These are phyloP conservation scores for Solanum bukasovii DNA, from an alignment of 257 asterid species.

Conservation along the genomic window DNA sequence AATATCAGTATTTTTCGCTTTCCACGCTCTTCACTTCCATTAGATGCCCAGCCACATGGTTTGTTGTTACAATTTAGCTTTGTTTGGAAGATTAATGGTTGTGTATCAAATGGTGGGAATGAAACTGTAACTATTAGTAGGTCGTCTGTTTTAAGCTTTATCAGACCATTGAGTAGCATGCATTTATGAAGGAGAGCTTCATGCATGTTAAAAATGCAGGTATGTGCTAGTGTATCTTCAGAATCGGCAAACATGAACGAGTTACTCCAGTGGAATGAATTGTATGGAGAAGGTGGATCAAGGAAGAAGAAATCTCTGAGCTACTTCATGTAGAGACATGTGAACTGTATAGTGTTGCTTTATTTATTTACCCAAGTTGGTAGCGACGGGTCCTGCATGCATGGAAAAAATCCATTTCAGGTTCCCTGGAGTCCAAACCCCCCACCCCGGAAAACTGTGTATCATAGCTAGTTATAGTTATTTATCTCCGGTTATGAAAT, in stretches of 20 bases:
- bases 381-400: background rate
- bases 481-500: background rate
- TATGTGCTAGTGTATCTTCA: slow-evolving; percentile 48
- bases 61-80: background rate
- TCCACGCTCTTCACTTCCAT: background rate
- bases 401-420: background rate
- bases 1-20: background rate
- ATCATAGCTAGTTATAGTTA: slow-evolving; percentile 1
- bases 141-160: background rate
- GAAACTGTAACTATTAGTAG: background rate
- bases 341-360: slow-evolving; percentile 4
- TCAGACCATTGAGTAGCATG: background rate
- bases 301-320: slow-evolving; percentile 37
- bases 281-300: slow-evolving; percentile 49
- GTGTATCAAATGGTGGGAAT: background rate
- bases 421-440: background rate
- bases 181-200: background rate
- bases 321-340: slow-evolving; percentile 38
- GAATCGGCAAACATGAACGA: slow-evolving; percentile 47
- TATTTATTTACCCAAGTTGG: background rate
- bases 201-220: slow-evolving; percentile 16
- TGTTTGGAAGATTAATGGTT: background rate
- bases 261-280: slow-evolving; percentile 46
- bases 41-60: background rate
- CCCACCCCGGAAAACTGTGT: background rate